Conservation (phyloP, 2,329 filamentous ascomycete species). For the Aspergillus alliaceus region DNA sequence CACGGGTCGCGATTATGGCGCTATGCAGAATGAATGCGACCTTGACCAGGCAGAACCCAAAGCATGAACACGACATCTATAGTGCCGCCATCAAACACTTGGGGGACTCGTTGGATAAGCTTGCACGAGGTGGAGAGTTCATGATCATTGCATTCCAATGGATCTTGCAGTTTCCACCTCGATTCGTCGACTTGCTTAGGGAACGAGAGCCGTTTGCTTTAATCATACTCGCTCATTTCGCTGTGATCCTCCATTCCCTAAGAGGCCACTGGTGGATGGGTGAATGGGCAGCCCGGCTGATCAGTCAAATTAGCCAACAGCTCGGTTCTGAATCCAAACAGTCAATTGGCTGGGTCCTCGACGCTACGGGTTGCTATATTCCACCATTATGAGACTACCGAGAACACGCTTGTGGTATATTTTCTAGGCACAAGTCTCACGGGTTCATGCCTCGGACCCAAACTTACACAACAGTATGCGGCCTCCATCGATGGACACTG, state of each 20-base stretch:
- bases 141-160: slow-evolving; percentile 50
- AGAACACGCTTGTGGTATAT: background rate
- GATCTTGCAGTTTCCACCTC: slow-evolving; percentile 62
- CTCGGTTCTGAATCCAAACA: slow-evolving; percentile 29
- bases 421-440: background rate
- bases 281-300: slow-evolving; percentile 64
- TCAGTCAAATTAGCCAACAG: slow-evolving; percentile 55
- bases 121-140: slow-evolving; percentile 31
- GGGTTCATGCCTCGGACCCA: too few relatives aligned
- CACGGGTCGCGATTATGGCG: slow-evolving; percentile 28
- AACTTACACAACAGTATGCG: background rate
- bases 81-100: slow-evolving; percentile 28
- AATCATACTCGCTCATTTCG: slow-evolving; percentile 46
- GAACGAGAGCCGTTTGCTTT: slow-evolving; percentile 43
- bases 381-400: slow-evolving; percentile 11
- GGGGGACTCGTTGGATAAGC: slow-evolving; percentile 25
- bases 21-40: slow-evolving; percentile 26
- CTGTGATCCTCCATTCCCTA: slow-evolving; percentile 56
- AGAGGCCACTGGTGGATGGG: slow-evolving; percentile 69
- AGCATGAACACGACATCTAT: slow-evolving; percentile 29
- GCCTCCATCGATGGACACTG: background rate
- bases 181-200: slow-evolving; percentile 52
- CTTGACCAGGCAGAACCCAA: slow-evolving; percentile 19
- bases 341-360: slow-evolving; percentile 33
- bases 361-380: slow-evolving; percentile 33